phyloP scores from a whole-genome alignment of 2,329 filamentous ascomycete genomes.

The Neocatenulostroma microsporum region DNA sequence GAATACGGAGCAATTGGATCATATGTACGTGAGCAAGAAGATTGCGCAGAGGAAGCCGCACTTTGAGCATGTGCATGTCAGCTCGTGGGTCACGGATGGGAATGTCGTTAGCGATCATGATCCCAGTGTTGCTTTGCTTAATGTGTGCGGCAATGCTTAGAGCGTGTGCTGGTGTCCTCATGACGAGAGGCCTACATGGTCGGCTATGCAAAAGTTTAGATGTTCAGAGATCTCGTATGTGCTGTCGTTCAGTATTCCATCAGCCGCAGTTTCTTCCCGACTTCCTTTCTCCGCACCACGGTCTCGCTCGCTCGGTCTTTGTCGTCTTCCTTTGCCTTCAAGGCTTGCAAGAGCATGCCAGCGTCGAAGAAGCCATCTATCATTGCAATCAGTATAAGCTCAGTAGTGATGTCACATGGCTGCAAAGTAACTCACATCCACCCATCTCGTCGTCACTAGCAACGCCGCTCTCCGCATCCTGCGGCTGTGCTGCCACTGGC shows the following conservation, averaged over 20 bases:
- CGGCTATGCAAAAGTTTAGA: too few species aligned
- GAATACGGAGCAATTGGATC: constrained; percentile 63
- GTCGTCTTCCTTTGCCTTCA: constrained; percentile 60
- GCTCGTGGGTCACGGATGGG: constrained; percentile 55
- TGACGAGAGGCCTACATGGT: too few species aligned
- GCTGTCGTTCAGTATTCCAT: too few species aligned
- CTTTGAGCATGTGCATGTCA: constrained; percentile 63
- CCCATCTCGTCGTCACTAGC: constrained; percentile 82
- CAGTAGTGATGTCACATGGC: too few species aligned
- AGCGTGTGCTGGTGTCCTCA: too few species aligned
- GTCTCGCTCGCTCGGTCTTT: constrained; percentile 45
- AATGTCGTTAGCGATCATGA: constrained; percentile 61
- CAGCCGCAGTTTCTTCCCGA: constrained; percentile 70
- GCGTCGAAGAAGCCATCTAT: constrained; percentile 97
- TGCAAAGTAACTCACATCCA: constrained; percentile 93
- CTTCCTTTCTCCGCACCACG: constrained; percentile 56
- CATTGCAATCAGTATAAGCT: constrained; percentile 3
- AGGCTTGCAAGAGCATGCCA: constrained; percentile 82
- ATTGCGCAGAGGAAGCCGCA: constrained; percentile 36
- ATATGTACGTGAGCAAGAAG: constrained; percentile 57
- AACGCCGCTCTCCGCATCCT: constrained; percentile 63
- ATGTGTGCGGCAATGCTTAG: too few species aligned
- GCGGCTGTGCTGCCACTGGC: constrained; percentile 33
- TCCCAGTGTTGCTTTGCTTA: constrained; percentile 55
- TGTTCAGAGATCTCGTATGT: too few species aligned